Base-by-base conservation (phyloP, 2,329 filamentous ascomycete genomes). In the Trichoderma arundinaceum region DNA sequence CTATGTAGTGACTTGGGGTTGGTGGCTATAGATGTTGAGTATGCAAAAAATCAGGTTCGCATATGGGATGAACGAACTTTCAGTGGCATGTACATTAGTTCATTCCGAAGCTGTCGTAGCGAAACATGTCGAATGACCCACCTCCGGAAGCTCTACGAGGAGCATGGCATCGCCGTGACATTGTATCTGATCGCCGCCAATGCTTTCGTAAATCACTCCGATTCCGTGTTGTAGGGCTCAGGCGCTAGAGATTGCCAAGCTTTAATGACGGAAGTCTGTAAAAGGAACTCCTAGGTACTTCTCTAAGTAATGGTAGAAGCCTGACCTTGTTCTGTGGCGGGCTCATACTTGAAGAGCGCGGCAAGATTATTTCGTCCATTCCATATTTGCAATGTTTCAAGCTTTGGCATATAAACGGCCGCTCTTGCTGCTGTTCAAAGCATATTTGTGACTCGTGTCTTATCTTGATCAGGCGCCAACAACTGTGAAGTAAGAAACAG, bases 341-440 rank as follows among this genome's bases (percentile, higher is more conserved):
- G 56, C 28, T 71, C 56, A 63, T 70, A 74, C 38, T 67, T 66
- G 12, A 74, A 75, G 13, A 73, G 66, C 60, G 68, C 67, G 1
- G 71, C 71, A 59, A 72, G 10, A 1, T 67, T 65, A 41, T 57
- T n/a, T 67, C 64, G 51, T 13, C 74, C 74, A 60, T 76, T 77
- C 75, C 75, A 77, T 48, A 77, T 69, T 46, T 77, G 72, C 72
- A 76, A 71, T 35, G 68, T 73, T 63, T 72, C 43, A 35, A 75
- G 71, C 19, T 69, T 70, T 19, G 75, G 73, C 72, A 77, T 76
- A 44, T 67, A 68, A 13, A 44, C 39, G 8, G 69, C 71, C 10
- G 69, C 72, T 15, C 52, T 63, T 28, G 71, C 74, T 1, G 74
- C 75, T 46, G 54, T 64, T 58, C 46, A 39, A 38, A 75, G 71